phyloP scores from a whole-genome alignment of 2,329 filamentous ascomycete genomes.

The Elsinoe perseae region DNA sequence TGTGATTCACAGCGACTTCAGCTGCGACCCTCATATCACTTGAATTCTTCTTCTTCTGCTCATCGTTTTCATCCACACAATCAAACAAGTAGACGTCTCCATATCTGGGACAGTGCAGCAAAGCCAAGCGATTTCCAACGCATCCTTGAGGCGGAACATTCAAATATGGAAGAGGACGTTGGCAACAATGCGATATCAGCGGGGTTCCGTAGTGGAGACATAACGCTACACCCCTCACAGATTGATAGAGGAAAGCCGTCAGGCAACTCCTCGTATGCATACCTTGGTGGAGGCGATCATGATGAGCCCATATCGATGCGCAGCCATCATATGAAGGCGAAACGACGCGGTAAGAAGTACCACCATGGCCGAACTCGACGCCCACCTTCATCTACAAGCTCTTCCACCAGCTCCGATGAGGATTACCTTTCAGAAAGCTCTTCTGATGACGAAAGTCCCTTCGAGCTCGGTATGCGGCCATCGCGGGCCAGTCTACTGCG shows the following conservation, averaged over 20 bases:
- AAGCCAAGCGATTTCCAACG: too few species aligned
- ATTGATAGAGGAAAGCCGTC: too few species aligned
- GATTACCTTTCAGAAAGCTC: too few species aligned
- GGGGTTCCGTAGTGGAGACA: too few species aligned
- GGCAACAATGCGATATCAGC: too few species aligned
- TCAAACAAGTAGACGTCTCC: too few species aligned
- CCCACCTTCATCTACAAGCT: not conserved
- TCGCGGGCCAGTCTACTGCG: not conserved
- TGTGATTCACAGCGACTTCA: not conserved
- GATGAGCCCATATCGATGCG: not conserved
- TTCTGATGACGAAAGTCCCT: not conserved
- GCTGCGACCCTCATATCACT: not conserved
- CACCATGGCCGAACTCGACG: not conserved
- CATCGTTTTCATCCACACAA: too few species aligned
- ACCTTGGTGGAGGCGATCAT: not conserved
- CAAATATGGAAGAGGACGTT: too few species aligned
- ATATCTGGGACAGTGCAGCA: too few species aligned
- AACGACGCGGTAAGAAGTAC: not conserved
- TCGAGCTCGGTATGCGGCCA: not conserved
- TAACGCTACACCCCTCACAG: too few species aligned
- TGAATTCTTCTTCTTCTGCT: too few species aligned
- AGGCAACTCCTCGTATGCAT: not conserved
- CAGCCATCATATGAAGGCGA: not conserved
- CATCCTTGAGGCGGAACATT: too few species aligned
- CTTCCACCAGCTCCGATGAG: not conserved